Conservation (phyloP, 108 stramenopile genomes). For the Skeletonema costatum region DNA sequence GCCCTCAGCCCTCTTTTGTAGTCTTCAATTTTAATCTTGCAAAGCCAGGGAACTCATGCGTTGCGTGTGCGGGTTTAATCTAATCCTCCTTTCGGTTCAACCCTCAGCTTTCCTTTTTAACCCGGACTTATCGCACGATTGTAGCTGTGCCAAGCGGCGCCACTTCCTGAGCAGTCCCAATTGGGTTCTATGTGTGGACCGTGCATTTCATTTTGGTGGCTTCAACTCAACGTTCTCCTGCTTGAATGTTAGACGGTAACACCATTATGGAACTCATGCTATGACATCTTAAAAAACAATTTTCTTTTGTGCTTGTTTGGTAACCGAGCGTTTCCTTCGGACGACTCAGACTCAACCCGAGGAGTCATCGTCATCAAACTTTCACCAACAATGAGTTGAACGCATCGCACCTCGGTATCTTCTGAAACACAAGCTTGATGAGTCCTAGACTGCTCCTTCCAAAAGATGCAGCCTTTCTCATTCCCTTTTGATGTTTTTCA, state of each 20-base stretch:
- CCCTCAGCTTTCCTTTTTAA: no score
- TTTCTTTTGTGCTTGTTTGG: background rate
- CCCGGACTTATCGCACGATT: no score
- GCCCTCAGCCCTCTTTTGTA: no score
- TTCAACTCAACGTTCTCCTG: constrained; percentile 24
- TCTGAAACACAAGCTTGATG: constrained; percentile 38
- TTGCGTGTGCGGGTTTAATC: no score
- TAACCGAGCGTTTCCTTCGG: constrained; percentile 3
- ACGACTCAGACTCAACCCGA: constrained; percentile 9
- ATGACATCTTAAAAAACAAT: no score
- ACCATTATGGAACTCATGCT: constrained; percentile 1
- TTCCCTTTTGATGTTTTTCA: background rate
- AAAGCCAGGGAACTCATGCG: no score
- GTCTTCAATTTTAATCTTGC: no score
- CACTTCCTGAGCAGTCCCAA: no score
- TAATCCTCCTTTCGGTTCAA: no score
- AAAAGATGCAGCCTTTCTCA: background rate
- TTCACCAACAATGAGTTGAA: constrained; percentile 41
- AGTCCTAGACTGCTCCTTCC: background rate
- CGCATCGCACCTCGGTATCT: constrained; percentile 35
- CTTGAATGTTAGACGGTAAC: constrained; percentile 15
- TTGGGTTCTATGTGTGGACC: no score
- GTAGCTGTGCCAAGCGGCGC: no score
- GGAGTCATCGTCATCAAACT: constrained; percentile 16
- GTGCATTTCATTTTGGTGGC: constrained; percentile 46